phyloP scores from a whole-genome alignment of 371 early-diverging fungal genomes.

The Dichotomocladium elegans region DNA sequence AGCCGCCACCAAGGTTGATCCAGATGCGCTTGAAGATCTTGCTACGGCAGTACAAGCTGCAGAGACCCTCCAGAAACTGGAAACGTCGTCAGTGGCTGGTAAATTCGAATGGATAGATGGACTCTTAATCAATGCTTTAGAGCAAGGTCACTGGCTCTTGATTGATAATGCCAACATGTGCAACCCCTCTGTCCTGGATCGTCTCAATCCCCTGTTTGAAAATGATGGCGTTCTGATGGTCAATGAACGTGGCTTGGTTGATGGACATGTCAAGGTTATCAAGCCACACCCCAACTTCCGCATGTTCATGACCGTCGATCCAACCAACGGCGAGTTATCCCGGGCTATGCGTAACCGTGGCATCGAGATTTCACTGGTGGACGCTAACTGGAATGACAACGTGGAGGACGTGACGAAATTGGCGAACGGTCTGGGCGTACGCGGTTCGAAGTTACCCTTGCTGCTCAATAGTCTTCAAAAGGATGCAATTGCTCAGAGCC shows the following conservation, averaged over 20 bases:
- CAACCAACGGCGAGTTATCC: slow-evolving; percentile 89
- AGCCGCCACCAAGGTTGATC: slow-evolving; percentile 20
- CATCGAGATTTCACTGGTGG: slow-evolving; percentile 79
- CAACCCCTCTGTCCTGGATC: slow-evolving; percentile 92
- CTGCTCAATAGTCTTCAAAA: slow-evolving; percentile 30
- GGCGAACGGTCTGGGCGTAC: slow-evolving; percentile 52
- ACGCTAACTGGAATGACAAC: slow-evolving; percentile 42
- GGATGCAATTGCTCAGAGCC: slow-evolving; percentile 26
- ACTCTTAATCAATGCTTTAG: slow-evolving; percentile 88
- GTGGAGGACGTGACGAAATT: slow-evolving; percentile 42
- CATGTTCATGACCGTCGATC: slow-evolving; percentile 98
- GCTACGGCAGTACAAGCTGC: slow-evolving; percentile 7
- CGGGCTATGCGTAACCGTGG: slow-evolving; percentile 98
- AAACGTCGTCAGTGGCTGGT: slow-evolving; percentile 61
- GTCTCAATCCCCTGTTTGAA: slow-evolving; percentile 92
- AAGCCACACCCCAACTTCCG: slow-evolving; percentile 95
- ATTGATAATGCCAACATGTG: slow-evolving; percentile 99
- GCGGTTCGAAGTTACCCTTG: slow-evolving; percentile 37
- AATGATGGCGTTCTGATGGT: slow-evolving; percentile 85
- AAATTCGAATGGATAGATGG: slow-evolving; percentile 98
- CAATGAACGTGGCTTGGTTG: slow-evolving; percentile 87
- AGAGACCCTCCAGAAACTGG: slow-evolving; percentile 39
- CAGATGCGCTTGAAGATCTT: slow-evolving; percentile 13
- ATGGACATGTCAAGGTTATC: slow-evolving; percentile 79
- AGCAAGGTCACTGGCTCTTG: slow-evolving; percentile 96